These are phyloP conservation scores for Malus orientalis DNA, from an alignment of 306 rosid genomes.

Conservation along the genomic window DNA sequence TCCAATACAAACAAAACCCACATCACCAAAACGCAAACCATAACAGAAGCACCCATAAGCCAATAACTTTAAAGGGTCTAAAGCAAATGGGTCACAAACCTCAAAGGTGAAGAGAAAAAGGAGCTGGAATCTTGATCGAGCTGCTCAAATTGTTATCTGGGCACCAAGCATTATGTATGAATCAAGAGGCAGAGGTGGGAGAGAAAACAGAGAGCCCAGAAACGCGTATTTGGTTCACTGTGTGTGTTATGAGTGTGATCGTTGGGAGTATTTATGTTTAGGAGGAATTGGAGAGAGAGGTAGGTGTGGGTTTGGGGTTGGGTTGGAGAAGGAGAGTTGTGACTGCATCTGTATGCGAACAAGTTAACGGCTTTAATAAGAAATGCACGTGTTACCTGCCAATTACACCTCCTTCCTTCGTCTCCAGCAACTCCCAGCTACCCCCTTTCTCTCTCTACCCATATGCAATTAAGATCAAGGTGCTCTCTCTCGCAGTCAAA, in stretches of 20 bases:
- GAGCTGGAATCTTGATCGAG: conserved; percentile 16
- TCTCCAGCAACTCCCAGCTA: conserved; percentile 42
- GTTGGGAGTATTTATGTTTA: not conserved
- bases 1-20: not conserved
- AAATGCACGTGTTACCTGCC: conserved; percentile 71
- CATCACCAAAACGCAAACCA: not conserved
- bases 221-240: not conserved
- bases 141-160: conserved; percentile 20
- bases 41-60: conserved; percentile 3
- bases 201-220: too few species aligned
- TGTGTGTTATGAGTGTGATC: not conserved
- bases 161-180: conserved; percentile 20
- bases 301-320: conserved; percentile 44
- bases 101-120: conserved; percentile 1
- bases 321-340: not conserved
- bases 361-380: conserved; percentile 39
- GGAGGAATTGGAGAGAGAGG: conserved; percentile 18
- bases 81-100: conserved; percentile 32
- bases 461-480: not conserved
- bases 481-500: not conserved
- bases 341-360: not conserved
- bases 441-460: conserved; percentile 5
- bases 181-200: not conserved
- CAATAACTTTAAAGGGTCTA: not conserved
- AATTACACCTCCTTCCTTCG: conserved; percentile 11